Evolutionary conservation across 1,284 basidiomycete genomes (phyloP).

Genomic region (Marasmius fiardii): DNA sequence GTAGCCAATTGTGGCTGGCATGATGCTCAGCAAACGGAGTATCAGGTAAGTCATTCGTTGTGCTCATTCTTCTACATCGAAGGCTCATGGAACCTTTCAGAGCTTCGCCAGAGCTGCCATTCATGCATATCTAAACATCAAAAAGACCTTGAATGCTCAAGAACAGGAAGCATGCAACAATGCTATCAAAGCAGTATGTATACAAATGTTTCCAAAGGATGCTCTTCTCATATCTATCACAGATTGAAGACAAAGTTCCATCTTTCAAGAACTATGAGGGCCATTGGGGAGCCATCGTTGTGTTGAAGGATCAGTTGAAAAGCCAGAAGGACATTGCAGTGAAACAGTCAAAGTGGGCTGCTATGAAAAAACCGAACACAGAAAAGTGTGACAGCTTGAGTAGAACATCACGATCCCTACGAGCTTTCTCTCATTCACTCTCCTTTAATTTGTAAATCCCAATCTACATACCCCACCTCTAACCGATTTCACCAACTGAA

Average conservation of each 20-base stretch:
- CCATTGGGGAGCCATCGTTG: slow-evolving; percentile 4
- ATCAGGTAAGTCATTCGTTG: not conserved
- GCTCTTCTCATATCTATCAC: not conserved
- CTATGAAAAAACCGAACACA: not conserved
- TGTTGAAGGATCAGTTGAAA: slow-evolving; percentile 6
- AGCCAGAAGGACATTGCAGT: not conserved
- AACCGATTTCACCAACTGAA: too few relatives aligned
- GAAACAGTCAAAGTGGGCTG: not conserved
- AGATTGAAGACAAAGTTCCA: slow-evolving; percentile 4
- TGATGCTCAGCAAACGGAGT: not conserved
- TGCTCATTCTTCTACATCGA: not conserved
- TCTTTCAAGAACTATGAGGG: not conserved
- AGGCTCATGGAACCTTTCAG: not conserved
- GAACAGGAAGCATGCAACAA: not conserved
- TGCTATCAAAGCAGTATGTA: not conserved
- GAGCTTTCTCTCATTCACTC: too few relatives aligned
- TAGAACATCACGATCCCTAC: not conserved
- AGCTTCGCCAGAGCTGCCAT: not conserved
- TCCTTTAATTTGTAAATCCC: too few relatives aligned
- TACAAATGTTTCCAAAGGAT: not conserved
- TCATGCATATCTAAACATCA: not conserved
- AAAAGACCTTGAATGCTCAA: not conserved
- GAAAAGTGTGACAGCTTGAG: not conserved
- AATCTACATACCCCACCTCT: too few relatives aligned
- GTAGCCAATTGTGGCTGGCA: not conserved